phyloP scores from a whole-genome alignment of 2,329 filamentous ascomycete genomes.

The Aureobasidium sp. region DNA sequence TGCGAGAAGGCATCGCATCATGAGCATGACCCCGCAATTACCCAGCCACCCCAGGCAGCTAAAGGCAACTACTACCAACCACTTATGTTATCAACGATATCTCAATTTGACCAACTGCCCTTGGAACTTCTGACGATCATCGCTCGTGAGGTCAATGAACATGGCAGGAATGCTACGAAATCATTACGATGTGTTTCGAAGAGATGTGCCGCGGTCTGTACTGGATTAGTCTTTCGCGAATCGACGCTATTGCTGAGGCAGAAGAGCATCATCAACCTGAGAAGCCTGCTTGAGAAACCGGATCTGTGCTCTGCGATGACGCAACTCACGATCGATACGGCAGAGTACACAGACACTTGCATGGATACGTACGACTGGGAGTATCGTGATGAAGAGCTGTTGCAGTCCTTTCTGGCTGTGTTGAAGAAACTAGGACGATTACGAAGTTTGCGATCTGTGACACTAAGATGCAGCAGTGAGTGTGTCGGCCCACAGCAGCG shows the following conservation, averaged over 20 bases:
- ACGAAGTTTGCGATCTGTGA: slow-evolving; percentile 6
- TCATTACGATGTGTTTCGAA: slow-evolving; percentile 14
- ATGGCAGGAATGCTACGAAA: neutral
- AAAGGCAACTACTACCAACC: neutral
- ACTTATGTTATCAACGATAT: neutral
- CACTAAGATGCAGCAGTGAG: slow-evolving; percentile 2
- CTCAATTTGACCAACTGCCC: slow-evolving; percentile 1
- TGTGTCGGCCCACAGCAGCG: slow-evolving; percentile 9
- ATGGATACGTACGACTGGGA: slow-evolving; percentile 15
- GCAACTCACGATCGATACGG: slow-evolving; percentile 9
- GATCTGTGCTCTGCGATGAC: neutral
- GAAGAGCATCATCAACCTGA: neutral
- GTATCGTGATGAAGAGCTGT: slow-evolving; percentile 9
- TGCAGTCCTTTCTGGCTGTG: slow-evolving; percentile 1
- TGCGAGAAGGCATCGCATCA: neutral
- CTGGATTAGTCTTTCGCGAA: slow-evolving; percentile 5
- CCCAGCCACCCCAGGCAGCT: neutral
- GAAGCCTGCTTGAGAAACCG: neutral
- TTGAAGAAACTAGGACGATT: slow-evolving; percentile 5
- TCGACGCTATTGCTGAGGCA: neutral
- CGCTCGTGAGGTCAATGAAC: neutral
- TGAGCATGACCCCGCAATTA: neutral
- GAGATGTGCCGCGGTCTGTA: slow-evolving; percentile 3
- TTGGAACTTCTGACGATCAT: slow-evolving; percentile 5
- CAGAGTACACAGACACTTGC: slow-evolving; percentile 10